phyloP scores from a whole-genome alignment of 768 basidiomycete genomes.

The Calocera cornea region DNA sequence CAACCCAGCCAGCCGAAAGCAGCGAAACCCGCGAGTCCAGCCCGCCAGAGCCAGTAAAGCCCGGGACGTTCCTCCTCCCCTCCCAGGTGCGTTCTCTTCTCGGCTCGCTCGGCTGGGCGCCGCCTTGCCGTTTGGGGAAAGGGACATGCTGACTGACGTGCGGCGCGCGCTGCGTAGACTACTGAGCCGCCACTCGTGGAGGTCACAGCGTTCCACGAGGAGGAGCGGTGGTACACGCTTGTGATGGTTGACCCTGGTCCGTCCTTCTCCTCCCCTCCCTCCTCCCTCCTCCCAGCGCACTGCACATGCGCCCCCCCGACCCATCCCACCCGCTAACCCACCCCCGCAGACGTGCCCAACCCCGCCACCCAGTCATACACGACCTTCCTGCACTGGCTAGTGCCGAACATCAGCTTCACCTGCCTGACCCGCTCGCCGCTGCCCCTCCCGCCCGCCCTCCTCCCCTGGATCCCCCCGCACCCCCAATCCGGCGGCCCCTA shows the following conservation, averaged over 20 bases:
- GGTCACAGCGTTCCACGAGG: slow-evolving; percentile 68
- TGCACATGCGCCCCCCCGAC: no score
- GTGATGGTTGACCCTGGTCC: slow-evolving; percentile 77
- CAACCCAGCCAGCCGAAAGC: slow-evolving; percentile 15
- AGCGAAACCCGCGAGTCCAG: background rate
- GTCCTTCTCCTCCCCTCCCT: slow-evolving; percentile 11
- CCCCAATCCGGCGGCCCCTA: slow-evolving; percentile 79
- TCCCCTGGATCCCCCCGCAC: slow-evolving; percentile 73
- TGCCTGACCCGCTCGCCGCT: slow-evolving; percentile 24
- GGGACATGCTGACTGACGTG: no score
- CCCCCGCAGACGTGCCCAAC: slow-evolving; percentile 62
- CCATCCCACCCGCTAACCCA: slow-evolving; percentile 4
- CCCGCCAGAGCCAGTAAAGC: slow-evolving; percentile 37
- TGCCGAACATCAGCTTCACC: slow-evolving; percentile 71
- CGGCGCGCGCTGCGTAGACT: slow-evolving; percentile 35
- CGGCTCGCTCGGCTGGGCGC: no score
- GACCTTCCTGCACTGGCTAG: slow-evolving; percentile 72
- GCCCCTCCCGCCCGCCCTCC: background rate
- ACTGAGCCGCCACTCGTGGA: slow-evolving; percentile 47
- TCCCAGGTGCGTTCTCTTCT: slow-evolving; percentile 40
- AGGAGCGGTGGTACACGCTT: slow-evolving; percentile 71
- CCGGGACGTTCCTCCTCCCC: slow-evolving; percentile 54
- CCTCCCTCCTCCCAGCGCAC: background rate
- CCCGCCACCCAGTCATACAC: slow-evolving; percentile 48
- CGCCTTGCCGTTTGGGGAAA: no score